A percentile compares a stretch with the other conserved stretches of the same genome.
These are phyloP conservation scores for Gossypium longicalyx DNA, from an alignment of 345 rosid genomes.

Conservation along the genomic window DNA sequence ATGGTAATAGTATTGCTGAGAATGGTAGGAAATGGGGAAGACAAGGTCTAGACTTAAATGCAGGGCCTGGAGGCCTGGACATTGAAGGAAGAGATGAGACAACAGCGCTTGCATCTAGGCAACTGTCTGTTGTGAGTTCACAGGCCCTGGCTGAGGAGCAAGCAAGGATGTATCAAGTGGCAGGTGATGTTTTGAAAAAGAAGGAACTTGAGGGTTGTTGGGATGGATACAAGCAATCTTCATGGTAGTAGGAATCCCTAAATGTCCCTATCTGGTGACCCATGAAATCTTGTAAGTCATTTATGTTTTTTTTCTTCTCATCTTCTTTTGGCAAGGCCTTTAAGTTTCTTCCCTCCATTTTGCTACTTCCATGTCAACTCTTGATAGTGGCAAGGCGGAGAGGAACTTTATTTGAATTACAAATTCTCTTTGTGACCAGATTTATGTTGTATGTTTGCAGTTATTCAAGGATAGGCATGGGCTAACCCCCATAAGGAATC, in stretches of 20 bases:
- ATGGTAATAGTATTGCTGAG: conserved; percentile 36
- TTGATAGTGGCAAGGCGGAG: not conserved
- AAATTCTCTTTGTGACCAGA: not conserved
- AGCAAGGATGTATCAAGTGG: conserved; percentile 62
- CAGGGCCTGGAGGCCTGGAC: conserved; percentile 72
- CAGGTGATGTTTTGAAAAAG: conserved; percentile 58
- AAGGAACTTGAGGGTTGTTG: conserved; percentile 91
- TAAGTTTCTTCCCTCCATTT: not conserved
- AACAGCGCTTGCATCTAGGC: conserved; percentile 40
- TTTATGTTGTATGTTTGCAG: conserved; percentile 24
- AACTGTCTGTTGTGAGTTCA: conserved; percentile 45
- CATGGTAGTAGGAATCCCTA: conserved; percentile 63
- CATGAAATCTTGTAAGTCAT: conserved; percentile 38
- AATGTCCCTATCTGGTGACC: conserved; percentile 21
- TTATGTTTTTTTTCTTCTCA: not conserved
- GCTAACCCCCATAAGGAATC: conserved; percentile 38
- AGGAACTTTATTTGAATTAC: not conserved
- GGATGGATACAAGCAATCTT: conserved; percentile 72
- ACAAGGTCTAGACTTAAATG: conserved; percentile 70
- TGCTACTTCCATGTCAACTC: not conserved
- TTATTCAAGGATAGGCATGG: conserved; percentile 27
- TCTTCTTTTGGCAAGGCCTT: not conserved
- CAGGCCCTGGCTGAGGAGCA: conserved; percentile 61
- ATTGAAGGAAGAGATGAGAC: conserved; percentile 67
- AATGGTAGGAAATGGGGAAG: conserved; percentile 62